A percentile compares a stretch with the other conserved stretches of the same genome.
Evolutionary conservation across 2,329 filamentous ascomycete genomes (phyloP).

Genomic region (Didymella sp.): DNA sequence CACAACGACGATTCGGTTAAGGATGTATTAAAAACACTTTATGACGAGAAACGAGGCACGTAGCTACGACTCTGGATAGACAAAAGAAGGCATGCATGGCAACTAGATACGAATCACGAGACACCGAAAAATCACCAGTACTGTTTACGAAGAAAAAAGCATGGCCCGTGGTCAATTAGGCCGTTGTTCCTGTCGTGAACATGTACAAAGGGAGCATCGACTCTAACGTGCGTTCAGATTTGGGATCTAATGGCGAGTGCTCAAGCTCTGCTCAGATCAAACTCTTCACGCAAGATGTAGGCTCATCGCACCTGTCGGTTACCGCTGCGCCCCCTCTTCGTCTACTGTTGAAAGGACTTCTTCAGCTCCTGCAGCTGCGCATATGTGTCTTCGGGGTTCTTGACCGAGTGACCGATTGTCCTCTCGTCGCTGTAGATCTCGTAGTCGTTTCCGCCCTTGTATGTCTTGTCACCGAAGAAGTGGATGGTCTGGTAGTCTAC

Average conservation of each 20-base stretch:
- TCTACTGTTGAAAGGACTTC: constrained; percentile 33
- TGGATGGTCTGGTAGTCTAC: constrained; percentile 86
- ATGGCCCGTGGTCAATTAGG: background rate
- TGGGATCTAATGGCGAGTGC: background rate
- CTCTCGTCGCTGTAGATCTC: constrained; percentile 87
- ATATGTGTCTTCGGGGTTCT: constrained; percentile 81
- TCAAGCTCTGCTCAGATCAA: background rate
- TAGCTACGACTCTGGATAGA: constrained; percentile 1
- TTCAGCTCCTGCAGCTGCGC: constrained; percentile 82
- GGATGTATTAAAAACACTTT: background rate
- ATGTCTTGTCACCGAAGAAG: constrained; percentile 98
- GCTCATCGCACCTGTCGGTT: background rate
- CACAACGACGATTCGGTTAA: background rate
- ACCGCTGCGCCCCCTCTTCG: background rate
- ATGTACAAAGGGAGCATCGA: background rate
- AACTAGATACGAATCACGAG: background rate
- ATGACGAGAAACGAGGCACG: constrained; percentile 8
- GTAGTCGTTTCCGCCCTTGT: constrained; percentile 89
- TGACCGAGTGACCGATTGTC: constrained; percentile 85
- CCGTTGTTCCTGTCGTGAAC: background rate
- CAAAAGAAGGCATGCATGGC: background rate
- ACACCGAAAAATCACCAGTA: background rate
- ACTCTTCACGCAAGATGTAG: background rate
- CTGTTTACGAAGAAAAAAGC: background rate
- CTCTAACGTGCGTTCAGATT: background rate